Evolutionary conservation across 352 stramenopile genomes (phyloP), one percentile per base, ranked within the genome.

Genomic region (Phytophthora boehmeriae): DNA sequence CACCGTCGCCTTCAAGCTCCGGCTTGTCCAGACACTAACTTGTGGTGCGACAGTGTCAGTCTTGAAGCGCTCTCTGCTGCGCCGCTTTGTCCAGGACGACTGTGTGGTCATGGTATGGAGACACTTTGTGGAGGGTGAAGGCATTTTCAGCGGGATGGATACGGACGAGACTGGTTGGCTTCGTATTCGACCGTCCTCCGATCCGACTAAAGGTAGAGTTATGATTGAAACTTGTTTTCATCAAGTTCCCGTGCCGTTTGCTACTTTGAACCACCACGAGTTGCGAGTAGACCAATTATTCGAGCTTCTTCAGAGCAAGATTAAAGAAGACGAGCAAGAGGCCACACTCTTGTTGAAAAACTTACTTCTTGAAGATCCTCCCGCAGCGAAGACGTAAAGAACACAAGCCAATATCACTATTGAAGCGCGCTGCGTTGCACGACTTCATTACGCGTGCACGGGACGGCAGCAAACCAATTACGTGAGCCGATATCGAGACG

Each of bases 71-170:
- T 45, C 48, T 16, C 45, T 65, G 5, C 19, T 41, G 2, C 43
- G 54, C 1, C 32, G 63, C 35, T 88, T 76, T 47, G 57, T 63
- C 0, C 66, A 80, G 19, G 34, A 17, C 0, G 55, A 82, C 17
- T 71, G 78, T 16, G 68, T 72, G 49, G 67, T 84, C 17, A 49
- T 82, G 9, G 71, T 85, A 22, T 88, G 68, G 72, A 75, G 63
- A 5, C 54, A 41, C 4, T 63, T 76, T 19, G 67, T 54, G 0
- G 61, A 81, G 22, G 66, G 72, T 4, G 64, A 71, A 41, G 51
- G 67, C 14, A 30, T 51, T 13, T 44, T 73, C 19, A 73, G 68
- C n/a, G 68, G 64, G 0, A 59, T 84, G 45, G 73, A 73, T 53
- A 74, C 66, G 49, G 68, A 80, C 25, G 72, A 85, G 36, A 87